Evolutionary conservation across 1,284 basidiomycete species (phyloP).

Genomic region (Gomphus bonarii): DNA sequence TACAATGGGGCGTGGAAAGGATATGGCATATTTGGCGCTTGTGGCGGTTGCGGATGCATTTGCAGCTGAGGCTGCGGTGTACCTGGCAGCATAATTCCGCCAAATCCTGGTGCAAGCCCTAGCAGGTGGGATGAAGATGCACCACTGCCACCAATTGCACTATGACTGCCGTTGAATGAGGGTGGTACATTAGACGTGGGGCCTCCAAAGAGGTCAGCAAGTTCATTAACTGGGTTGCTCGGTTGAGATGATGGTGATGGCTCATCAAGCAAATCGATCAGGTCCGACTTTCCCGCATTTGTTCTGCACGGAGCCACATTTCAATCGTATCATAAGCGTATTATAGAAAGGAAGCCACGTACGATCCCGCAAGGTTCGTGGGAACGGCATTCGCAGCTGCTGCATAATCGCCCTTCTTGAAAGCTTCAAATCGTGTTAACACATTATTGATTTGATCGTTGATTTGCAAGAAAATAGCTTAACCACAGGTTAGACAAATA

Average conservation of each 20-base stretch:
- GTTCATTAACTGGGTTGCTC: slow-evolving; percentile 33
- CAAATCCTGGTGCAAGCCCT: slow-evolving; percentile 16
- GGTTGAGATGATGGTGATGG: slow-evolving; percentile 15
- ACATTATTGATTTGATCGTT: slow-evolving; percentile 98
- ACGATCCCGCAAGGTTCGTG: slow-evolving; percentile 33
- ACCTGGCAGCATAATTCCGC: slow-evolving; percentile 41
- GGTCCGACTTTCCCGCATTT: slow-evolving; percentile 17
- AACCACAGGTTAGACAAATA: background rate
- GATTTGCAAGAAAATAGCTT: slow-evolving; percentile 88
- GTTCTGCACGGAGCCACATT: background rate
- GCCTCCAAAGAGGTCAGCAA: slow-evolving; percentile 43
- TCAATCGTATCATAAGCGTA: background rate
- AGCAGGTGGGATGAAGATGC: slow-evolving; percentile 13
- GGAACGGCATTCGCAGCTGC: slow-evolving; percentile 58
- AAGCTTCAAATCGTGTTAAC: slow-evolving; percentile 82
- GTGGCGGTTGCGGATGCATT: slow-evolving; percentile 17
- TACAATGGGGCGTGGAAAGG: slow-evolving; percentile 1
- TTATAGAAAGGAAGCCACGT: slow-evolving; percentile 2
- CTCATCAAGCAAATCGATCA: slow-evolving; percentile 67
- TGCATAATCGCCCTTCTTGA: slow-evolving; percentile 79
- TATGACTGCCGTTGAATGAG: slow-evolving; percentile 16
- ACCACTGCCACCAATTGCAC: slow-evolving; percentile 6
- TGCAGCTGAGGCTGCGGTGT: slow-evolving; percentile 27
- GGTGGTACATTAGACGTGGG: slow-evolving; percentile 16
- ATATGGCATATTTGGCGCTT: slow-evolving; percentile 13